phyloP scores from a whole-genome alignment of 1,284 basidiomycete species.

The Cryptococcus hybrid region DNA sequence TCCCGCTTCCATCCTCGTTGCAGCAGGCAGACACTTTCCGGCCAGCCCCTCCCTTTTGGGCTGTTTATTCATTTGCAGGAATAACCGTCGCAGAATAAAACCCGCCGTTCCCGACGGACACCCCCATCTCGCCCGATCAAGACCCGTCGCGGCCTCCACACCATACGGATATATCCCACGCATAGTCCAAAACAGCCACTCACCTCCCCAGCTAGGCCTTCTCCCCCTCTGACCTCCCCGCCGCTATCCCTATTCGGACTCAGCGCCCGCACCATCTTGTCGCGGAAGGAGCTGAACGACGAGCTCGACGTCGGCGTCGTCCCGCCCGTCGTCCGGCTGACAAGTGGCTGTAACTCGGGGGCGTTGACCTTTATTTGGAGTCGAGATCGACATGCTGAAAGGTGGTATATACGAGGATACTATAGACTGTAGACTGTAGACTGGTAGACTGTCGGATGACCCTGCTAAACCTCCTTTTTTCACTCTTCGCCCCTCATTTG shows the following conservation, averaged over 20 bases:
- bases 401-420: not conserved
- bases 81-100: no score
- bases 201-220: constrained; percentile 15
- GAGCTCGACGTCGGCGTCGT: constrained; percentile 1
- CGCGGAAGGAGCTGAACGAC: constrained; percentile 11
- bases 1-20: no score
- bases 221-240: constrained; percentile 1
- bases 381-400: not conserved
- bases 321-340: constrained; percentile 2
- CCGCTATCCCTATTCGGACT: constrained; percentile 16
- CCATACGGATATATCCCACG: no score
- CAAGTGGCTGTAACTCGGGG: not conserved
- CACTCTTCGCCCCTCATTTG: no score
- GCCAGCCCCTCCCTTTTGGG: no score
- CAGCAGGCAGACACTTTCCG: no score
- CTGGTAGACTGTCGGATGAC: not conserved
- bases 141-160: no score
- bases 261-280: constrained; percentile 15
- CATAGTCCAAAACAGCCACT: constrained; percentile 1
- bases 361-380: not conserved
- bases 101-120: no score
- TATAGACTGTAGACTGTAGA: not conserved
- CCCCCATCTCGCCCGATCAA: no score
- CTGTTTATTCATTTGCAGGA: no score
- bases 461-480: no score